These are phyloP conservation scores for Hsuehochloa calcarea DNA, from an alignment of 176 grass and related monocot genomes.

Conservation along the genomic window DNA sequence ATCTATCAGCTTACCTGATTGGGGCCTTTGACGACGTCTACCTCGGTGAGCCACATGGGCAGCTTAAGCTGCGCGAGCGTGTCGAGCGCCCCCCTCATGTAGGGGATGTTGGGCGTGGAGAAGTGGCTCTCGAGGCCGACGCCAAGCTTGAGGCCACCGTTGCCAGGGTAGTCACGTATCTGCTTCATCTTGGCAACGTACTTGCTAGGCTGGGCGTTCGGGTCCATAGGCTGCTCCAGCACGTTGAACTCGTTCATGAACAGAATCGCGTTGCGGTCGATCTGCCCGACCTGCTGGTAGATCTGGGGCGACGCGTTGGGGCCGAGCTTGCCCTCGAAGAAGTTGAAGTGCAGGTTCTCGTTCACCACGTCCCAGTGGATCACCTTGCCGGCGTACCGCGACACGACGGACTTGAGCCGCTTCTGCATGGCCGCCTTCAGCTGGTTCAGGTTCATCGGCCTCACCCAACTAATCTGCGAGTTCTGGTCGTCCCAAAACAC, in stretches of 20 bases:
- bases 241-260: conserved; percentile 90
- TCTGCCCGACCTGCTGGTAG: conserved; percentile 46
- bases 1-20: conserved; percentile 31
- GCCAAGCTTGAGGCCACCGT: conserved; percentile 34
- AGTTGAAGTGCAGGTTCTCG: conserved; percentile 80
- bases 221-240: conserved; percentile 56
- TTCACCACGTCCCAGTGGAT: conserved; percentile 93
- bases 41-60: conserved; percentile 93
- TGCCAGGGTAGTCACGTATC: conserved; percentile 43
- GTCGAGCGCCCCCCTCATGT: conserved; percentile 65
- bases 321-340: conserved; percentile 58
- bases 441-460: not conserved
- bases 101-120: conserved; percentile 57
- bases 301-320: conserved; percentile 36
- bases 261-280: conserved; percentile 41
- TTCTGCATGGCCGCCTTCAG: conserved; percentile 49
- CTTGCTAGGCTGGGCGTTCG: conserved; percentile 29
- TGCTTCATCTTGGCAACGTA: conserved; percentile 57
- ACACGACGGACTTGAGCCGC: conserved; percentile 50
- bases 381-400: conserved; percentile 56
- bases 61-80: conserved; percentile 51
- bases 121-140: conserved; percentile 87
- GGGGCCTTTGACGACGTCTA: conserved; percentile 44
- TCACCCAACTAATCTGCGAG: conserved; percentile 47
- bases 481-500: conserved; percentile 79